Conservation (phyloP, 2,329 filamentous ascomycete species). For the Shiraia sp. region DNA sequence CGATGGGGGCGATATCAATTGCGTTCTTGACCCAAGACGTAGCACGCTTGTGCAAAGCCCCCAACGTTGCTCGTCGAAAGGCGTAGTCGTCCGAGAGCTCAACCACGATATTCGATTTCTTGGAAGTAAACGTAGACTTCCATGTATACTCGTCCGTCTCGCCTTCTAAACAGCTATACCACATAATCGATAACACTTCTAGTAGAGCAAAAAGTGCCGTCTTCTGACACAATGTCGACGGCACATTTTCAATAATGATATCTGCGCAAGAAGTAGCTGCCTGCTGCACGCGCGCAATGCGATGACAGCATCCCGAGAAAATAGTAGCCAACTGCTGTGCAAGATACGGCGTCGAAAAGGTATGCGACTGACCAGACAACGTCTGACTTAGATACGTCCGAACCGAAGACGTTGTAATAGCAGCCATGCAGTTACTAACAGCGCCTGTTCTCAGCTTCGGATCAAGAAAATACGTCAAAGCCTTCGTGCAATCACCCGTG, state of each 20-base stretch:
- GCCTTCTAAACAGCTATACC: constrained; percentile 89
- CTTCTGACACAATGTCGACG: constrained; percentile 87
- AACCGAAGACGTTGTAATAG: constrained; percentile 70
- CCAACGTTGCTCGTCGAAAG: constrained; percentile 78
- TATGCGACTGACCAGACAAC: constrained; percentile 69
- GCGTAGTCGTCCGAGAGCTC: constrained; percentile 93
- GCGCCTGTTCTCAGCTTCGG: constrained; percentile 71
- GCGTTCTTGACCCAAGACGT: constrained; percentile 79
- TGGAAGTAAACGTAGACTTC: constrained; percentile 77
- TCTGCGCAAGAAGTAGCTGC: constrained; percentile 83
- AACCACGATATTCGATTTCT: constrained; percentile 76
- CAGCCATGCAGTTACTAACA: constrained; percentile 65
- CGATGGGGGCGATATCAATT: constrained; percentile 83
- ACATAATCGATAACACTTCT: constrained; percentile 91
- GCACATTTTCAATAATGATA: constrained; percentile 80
- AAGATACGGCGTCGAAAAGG: constrained; percentile 89
- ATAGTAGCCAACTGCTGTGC: constrained; percentile 84
- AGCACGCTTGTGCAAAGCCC: constrained; percentile 75
- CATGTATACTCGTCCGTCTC: constrained; percentile 94
- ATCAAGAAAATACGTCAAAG: constrained; percentile 91
- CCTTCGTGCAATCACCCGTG: constrained; percentile 86
- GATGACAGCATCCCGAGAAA: constrained; percentile 88
- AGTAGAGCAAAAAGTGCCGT: constrained; percentile 89
- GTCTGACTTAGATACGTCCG: constrained; percentile 79
- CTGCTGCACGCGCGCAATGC: constrained; percentile 87